Conservation (phyloP, 371 early-diverging fungal genomes). For the Mortierella sp. region DNA sequence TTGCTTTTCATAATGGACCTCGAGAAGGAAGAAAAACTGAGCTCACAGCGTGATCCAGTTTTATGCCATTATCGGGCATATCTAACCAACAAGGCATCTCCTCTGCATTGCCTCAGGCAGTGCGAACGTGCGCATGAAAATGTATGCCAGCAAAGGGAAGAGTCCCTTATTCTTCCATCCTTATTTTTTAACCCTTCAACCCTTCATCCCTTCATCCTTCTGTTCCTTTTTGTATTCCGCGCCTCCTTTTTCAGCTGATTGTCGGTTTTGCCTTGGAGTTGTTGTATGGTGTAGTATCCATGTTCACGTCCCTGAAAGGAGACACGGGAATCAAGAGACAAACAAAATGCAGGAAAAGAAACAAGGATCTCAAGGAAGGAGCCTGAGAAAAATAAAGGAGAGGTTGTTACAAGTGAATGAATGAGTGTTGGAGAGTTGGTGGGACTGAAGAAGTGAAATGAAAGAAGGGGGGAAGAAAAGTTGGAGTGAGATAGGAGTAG, state of each 20-base stretch:
- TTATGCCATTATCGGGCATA: not conserved
- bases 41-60: not conserved
- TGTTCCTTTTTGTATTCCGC: too few relatives aligned
- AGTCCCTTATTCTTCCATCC: not conserved
- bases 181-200: too few relatives aligned
- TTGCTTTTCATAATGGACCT: too few relatives aligned
- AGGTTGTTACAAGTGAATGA: not conserved
- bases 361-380: too few relatives aligned
- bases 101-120: not conserved
- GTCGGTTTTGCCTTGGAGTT: not conserved
- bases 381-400: not conserved
- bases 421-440: not conserved
- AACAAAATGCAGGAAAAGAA: not conserved
- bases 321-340: not conserved
- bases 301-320: not conserved
- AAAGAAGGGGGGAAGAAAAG: too few relatives aligned
- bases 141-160: not conserved
- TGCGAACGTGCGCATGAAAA: not conserved
- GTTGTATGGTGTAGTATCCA: not conserved
- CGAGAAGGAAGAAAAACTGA: not conserved
- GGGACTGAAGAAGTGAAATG: not conserved
- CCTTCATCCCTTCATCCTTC: not conserved
- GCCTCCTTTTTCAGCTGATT: not conserved
- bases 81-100: not conserved
- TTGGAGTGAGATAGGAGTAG: not conserved